Conservation (phyloP, 108 stramenopile genomes). For the Pseudonitzschia pungens region DNA sequence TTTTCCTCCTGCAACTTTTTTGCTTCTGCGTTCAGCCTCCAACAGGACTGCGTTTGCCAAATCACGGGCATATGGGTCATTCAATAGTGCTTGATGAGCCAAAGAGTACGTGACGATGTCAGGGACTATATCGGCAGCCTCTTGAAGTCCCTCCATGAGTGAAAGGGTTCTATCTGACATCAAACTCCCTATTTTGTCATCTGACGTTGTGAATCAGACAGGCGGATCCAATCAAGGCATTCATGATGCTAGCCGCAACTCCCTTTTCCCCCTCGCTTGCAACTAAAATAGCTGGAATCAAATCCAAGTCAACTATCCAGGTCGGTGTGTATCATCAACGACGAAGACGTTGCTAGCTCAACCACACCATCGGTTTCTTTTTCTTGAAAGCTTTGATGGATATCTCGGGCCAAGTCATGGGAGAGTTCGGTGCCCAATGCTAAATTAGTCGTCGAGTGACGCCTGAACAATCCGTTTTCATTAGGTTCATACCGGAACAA, state of each 20-base stretch:
- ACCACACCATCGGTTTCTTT: slow-evolving; percentile 51
- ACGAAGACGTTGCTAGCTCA: slow-evolving; percentile 11
- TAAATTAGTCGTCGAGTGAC: not conserved
- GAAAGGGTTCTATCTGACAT: slow-evolving; percentile 3
- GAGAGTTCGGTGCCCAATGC: not conserved
- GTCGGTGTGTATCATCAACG: not conserved
- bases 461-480: not conserved
- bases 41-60: slow-evolving; percentile 49
- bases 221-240: slow-evolving; percentile 57
- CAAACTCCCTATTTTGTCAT: not conserved
- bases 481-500: not conserved
- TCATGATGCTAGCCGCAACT: slow-evolving; percentile 43
- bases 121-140: slow-evolving; percentile 22
- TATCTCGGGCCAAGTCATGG: slow-evolving; percentile 3
- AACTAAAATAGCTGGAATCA: slow-evolving; percentile 44
- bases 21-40: slow-evolving; percentile 43
- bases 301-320: slow-evolving; percentile 22
- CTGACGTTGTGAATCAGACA: slow-evolving; percentile 14
- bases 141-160: slow-evolving; percentile 12
- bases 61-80: not conserved
- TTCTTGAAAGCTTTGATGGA: slow-evolving; percentile 23
- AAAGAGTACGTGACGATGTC: slow-evolving; percentile 34
- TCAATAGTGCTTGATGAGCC: slow-evolving; percentile 19
- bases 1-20: slow-evolving; percentile 63
- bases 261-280: slow-evolving; percentile 40